Percentiles rank a stretch among this genome's conserved stretches.
Conservation (phyloP, 768 basidiomycete species). For the Naganishia antarctica region DNA sequence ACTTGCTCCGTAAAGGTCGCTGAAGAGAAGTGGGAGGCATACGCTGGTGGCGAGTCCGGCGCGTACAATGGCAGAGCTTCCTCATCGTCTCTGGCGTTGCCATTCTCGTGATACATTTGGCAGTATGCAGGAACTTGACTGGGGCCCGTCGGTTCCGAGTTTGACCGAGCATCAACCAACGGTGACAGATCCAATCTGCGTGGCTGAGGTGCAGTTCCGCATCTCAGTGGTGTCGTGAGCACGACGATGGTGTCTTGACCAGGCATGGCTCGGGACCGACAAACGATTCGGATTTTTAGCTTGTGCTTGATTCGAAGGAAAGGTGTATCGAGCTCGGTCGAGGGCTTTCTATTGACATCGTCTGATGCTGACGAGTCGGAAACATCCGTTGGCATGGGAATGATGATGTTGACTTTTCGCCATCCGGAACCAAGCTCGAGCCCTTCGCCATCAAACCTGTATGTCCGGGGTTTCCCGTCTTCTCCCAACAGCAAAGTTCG, state of each 20-base stretch:
- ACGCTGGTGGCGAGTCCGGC: conserved; percentile 13
- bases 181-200: conserved; percentile 13
- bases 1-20: no score
- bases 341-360: conserved; percentile 29
- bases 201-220: conserved; percentile 39
- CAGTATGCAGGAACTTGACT: conserved; percentile 42
- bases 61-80: conserved; percentile 43
- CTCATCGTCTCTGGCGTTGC: conserved; percentile 36
- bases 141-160: background rate
- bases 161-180: background rate
- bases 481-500: conserved; percentile 36
- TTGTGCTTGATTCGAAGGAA: conserved; percentile 42
- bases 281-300: conserved; percentile 44
- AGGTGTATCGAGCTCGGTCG: conserved; percentile 41
- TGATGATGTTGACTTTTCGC: conserved; percentile 44
- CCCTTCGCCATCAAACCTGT: conserved; percentile 43
- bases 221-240: conserved; percentile 42
- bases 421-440: conserved; percentile 40
- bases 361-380: background rate
- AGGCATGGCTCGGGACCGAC: conserved; percentile 23
- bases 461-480: conserved; percentile 43
- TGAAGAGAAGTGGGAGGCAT: background rate
- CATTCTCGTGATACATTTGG: conserved; percentile 48
- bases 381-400: conserved; percentile 40
- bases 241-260: conserved; percentile 36